Evolutionary conservation across 176 grass and related monocot genomes (phyloP), one percentile per base, ranked within the genome.

Genomic region (Paspalum vaginatum): DNA sequence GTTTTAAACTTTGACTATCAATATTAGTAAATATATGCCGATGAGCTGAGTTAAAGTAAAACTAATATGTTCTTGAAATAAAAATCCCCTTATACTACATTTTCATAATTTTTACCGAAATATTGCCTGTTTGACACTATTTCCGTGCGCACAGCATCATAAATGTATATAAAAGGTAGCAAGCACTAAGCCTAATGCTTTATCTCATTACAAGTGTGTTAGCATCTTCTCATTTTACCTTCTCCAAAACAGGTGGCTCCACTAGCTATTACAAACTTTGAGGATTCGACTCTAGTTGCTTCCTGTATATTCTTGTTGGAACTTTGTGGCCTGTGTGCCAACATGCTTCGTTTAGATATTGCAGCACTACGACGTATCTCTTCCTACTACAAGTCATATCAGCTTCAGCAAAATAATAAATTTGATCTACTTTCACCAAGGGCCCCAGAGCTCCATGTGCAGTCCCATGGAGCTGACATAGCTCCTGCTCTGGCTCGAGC

Each of bases 331-430:
- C 76, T 93, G n/a, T 98, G 80, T 77, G 84, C 91, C 69, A 92
- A 90, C 74, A 91, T 94, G 86, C 91, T 98, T 91, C 81, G 88
- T 79, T 90, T 98, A 56, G 95, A 98, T 89, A 94, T 94, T 87
- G 85, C 84, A 87, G 95, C 86, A 80, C 78, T 98, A 76, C 84
- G 74, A 72, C 86, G 90, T 21, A 94, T 98, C 53, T 94, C 95
- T 83, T 93, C 86, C 56, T 82, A 93, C 79, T 87, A 87, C 74
- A 84, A 84, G 45, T 94, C 46, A 64, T 27, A n/a, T 83, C 85
- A 88, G 46, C 71, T 25, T 83, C 85, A 88, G 46, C 71, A 90
- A 70, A 88, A 78, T 91, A 81, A 81, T 72, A 65, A 88, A 42
- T 76, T 18, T 51, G 85, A 90, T 9, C 78, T 83, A 26, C 57